A percentile compares a stretch with the other conserved stretches of the same genome.
phyloP scores from a whole-genome alignment of 2,329 filamentous ascomycete species.

The Colletotrichum musae region DNA sequence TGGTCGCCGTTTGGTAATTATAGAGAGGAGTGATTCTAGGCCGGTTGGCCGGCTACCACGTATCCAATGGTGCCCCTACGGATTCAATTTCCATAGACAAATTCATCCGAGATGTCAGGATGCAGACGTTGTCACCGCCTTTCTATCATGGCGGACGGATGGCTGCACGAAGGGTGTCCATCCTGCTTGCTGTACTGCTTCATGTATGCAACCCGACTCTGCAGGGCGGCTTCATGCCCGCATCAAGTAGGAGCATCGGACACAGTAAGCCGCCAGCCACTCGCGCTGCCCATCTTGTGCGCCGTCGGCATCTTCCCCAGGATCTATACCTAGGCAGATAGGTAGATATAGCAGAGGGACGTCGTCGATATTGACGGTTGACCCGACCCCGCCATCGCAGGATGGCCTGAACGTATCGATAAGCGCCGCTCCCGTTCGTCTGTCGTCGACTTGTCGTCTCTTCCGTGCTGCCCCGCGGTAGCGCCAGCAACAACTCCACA shows the following conservation, averaged over 20 bases:
- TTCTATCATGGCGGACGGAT: slow-evolving; percentile 46
- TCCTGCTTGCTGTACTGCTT: neutral
- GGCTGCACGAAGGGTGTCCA: too few species aligned
- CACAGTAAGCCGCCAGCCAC: neutral
- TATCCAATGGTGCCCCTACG: too few species aligned
- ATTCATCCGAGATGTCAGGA: neutral
- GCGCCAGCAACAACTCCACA: slow-evolving; percentile 28
- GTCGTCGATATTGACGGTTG: slow-evolving; percentile 33
- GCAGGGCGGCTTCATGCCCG: slow-evolving; percentile 24
- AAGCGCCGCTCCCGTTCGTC: slow-evolving; percentile 10
- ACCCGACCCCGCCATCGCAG: slow-evolving; percentile 30
- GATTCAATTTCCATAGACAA: too few species aligned
- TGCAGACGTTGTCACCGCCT: slow-evolving; percentile 46
- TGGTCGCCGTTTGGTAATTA: neutral
- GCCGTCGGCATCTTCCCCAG: slow-evolving; percentile 3
- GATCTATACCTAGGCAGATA: neutral
- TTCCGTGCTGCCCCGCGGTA: slow-evolving; percentile 18
- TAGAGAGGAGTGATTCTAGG: too few species aligned
- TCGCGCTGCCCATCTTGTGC: neutral
- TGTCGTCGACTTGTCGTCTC: neutral
- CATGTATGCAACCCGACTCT: slow-evolving; percentile 13
- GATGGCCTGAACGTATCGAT: slow-evolving; percentile 34
- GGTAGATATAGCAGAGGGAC: neutral
- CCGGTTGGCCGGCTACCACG: too few species aligned
- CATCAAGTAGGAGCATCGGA: slow-evolving; percentile 6